A percentile compares a stretch with the other conserved stretches of the same genome.
These are phyloP conservation scores for Otatea glauca DNA, from an alignment of 176 grass and related monocot genomes.

Conservation along the genomic window DNA sequence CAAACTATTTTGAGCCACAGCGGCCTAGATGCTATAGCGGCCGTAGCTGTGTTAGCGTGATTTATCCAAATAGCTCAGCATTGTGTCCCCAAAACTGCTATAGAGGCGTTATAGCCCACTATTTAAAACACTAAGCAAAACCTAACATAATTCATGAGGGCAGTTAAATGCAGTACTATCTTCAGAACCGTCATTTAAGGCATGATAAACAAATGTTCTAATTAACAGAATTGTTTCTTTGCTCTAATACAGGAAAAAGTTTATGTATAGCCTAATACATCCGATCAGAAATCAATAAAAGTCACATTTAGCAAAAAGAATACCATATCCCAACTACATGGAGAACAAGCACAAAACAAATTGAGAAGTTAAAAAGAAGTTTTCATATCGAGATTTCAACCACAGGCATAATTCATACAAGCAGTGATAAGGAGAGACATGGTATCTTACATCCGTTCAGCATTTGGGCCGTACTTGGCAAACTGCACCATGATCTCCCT, in stretches of 20 bases:
- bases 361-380: not conserved
- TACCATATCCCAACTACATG: not conserved
- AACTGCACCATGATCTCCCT: slow-evolving; percentile 99
- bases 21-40: too few relatives aligned
- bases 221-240: not conserved
- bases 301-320: not conserved
- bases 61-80: too few relatives aligned
- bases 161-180: not conserved
- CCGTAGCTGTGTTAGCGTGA: too few relatives aligned
- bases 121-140: not conserved
- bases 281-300: not conserved
- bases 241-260: not conserved
- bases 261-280: not conserved
- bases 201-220: not conserved
- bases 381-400: not conserved
- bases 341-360: not conserved
- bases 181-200: not conserved
- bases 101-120: too few relatives aligned
- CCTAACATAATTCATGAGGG: not conserved
- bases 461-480: slow-evolving; percentile 95
- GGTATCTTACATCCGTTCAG: slow-evolving; percentile 87
- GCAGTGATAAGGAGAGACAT: not conserved
- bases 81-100: too few relatives aligned
- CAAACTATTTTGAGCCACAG: too few relatives aligned
- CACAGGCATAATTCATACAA: not conserved